A percentile compares a stretch with the other conserved stretches of the same genome.
Conservation (phyloP, 495 filamentous ascomycete species). For the Aspergillus baeticus region DNA sequence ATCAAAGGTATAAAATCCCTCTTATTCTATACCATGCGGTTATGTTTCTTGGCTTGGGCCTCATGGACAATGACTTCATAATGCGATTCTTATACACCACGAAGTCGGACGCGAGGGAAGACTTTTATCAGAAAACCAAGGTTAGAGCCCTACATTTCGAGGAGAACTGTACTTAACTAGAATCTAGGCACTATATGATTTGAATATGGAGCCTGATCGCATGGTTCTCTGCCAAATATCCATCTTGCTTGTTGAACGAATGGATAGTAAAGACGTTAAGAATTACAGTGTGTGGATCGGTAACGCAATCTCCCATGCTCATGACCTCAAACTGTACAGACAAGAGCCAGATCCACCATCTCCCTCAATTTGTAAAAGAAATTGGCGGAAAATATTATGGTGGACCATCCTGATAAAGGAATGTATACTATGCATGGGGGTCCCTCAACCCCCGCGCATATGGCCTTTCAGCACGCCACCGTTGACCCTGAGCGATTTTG, state of each 20-base stretch:
- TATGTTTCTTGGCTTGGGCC: neutral
- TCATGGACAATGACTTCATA: neutral
- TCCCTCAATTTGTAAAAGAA: neutral
- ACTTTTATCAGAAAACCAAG: neutral
- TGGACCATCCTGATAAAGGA: neutral
- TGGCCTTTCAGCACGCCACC: neutral
- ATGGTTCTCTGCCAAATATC: neutral
- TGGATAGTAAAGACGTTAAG: neutral
- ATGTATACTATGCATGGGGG: neutral
- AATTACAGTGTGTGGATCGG: neutral
- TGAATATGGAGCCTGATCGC: neutral
- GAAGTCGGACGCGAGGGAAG: neutral
- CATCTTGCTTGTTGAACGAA: neutral
- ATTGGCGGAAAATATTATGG: neutral
- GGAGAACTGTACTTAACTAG: neutral
- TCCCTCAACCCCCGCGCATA: neutral
- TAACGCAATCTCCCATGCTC: neutral
- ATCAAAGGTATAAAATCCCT: neutral
- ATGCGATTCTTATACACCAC: neutral
- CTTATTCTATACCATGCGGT: neutral
- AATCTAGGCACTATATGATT: neutral
- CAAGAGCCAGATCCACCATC: neutral
- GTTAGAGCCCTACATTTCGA: neutral
- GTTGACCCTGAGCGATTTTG: neutral
- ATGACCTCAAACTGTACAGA: neutral